phyloP scores from a whole-genome alignment of 1,139 yeast genomes.

The Fermentozyma sake region DNA sequence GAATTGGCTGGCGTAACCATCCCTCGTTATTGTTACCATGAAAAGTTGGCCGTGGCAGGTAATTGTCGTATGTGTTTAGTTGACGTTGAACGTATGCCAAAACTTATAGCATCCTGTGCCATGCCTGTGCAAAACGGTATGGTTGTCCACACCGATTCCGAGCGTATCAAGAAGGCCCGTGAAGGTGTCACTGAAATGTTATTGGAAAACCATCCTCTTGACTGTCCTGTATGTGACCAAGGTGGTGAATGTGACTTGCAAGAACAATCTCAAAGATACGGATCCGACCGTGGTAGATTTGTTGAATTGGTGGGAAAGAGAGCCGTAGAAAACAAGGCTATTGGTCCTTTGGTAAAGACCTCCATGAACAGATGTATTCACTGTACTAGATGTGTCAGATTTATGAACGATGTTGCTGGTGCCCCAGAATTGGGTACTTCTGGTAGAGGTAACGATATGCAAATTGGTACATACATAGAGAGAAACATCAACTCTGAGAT shows the following conservation, averaged over 20 bases:
- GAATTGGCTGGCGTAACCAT: constrained; percentile 86
- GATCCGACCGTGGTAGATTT: constrained; percentile 84
- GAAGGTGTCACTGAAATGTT: constrained; percentile 91
- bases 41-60: constrained; percentile 89
- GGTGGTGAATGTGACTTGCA: constrained; percentile 95
- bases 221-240: constrained; percentile 91
- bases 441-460: constrained; percentile 91
- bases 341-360: constrained; percentile 87
- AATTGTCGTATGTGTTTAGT: constrained; percentile 94
- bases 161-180: constrained; percentile 77
- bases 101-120: constrained; percentile 87
- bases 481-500: constrained; percentile 81
- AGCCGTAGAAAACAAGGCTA: constrained; percentile 86
- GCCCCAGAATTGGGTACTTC: constrained; percentile 88
- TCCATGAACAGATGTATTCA: constrained; percentile 93
- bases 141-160: constrained; percentile 81
- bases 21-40: constrained; percentile 91
- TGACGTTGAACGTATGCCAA: constrained; percentile 86
- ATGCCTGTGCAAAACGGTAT: constrained; percentile 87
- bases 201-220: constrained; percentile 85
- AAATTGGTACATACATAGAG: constrained; percentile 86
- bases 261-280: constrained; percentile 82
- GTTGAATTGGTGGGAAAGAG: constrained; percentile 79
- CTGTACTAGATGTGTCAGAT: constrained; percentile 89
- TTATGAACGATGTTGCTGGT: constrained; percentile 88